Evolutionary conservation across 768 basidiomycete species (phyloP).

Genomic region (Boletus eberwhitei): DNA sequence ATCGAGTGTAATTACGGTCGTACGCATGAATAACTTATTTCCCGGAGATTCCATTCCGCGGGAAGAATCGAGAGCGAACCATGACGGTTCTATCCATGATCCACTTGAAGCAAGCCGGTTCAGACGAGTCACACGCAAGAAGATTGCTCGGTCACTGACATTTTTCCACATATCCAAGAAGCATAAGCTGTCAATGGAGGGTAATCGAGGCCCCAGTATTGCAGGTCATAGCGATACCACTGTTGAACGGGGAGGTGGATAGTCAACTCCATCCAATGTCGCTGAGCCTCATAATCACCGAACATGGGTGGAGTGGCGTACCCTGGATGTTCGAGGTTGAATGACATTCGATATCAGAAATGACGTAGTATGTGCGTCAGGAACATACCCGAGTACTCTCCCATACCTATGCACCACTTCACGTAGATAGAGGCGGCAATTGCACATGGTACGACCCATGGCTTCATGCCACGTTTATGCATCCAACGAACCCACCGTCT

Average conservation of each 20-base stretch:
- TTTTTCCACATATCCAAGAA: slow-evolving; percentile 75
- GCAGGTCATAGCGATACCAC: slow-evolving; percentile 88
- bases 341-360: neutral
- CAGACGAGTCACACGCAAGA: slow-evolving; percentile 2
- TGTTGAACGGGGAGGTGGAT: slow-evolving; percentile 65
- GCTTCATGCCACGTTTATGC: slow-evolving; percentile 61
- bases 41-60: slow-evolving; percentile 66
- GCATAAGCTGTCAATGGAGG: slow-evolving; percentile 90
- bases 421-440: slow-evolving; percentile 54
- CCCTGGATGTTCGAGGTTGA: slow-evolving; percentile 39
- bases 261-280: slow-evolving; percentile 95
- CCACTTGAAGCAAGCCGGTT: slow-evolving; percentile 37
- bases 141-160: slow-evolving; percentile 47
- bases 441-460: slow-evolving; percentile 55
- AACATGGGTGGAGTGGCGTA: slow-evolving; percentile 73
- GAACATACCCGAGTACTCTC: slow-evolving; percentile 76
- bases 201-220: slow-evolving; percentile 95
- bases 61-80: slow-evolving; percentile 70
- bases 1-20: slow-evolving; percentile 69
- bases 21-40: slow-evolving; percentile 78
- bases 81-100: slow-evolving; percentile 47
- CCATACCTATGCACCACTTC: slow-evolving; percentile 70
- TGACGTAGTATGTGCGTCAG: neutral
- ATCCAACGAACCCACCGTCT: slow-evolving; percentile 76
- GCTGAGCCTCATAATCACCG: slow-evolving; percentile 91